Evolutionary conservation across 1,284 basidiomycete genomes (phyloP), one percentile per base, ranked within the genome.

Genomic region (Trichosporon asahii): DNA sequence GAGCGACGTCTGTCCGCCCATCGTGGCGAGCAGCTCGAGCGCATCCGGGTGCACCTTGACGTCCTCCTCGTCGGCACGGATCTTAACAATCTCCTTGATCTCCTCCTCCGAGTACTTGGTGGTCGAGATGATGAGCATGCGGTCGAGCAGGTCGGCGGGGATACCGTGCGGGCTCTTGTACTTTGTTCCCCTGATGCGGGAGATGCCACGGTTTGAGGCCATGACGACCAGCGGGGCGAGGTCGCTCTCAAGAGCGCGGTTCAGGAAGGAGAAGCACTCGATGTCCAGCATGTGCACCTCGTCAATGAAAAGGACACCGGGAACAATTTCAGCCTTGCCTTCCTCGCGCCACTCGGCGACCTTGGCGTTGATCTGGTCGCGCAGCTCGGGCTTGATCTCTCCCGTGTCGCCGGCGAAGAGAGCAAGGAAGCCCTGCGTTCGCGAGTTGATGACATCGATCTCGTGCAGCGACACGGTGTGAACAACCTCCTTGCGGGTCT

Each of bases 241-340:
- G 75, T 97, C 95, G 73, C 90, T 91, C 82, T 99, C 96, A 64
- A 99, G 87, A 5, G 96, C 96, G 57, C 96, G 89, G 84, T 99
- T 99, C 73, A 99, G 86, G 88, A 96, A 99, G 8, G 95, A 97
- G 87, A 98, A 98, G 82, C 96, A 99, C 84, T 99, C 96, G 74
- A 99, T 97, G 83, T 99, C 96, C 74, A 99, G 90, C 96, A 99
- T 99, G 86, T 99, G 97, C 18, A 98, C 95, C 84, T 98, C 93
- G 81, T 94, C 92, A 75, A 94, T 94, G 85, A 95, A 94, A 18
- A 95, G 85, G 12, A 97, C 95, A 5, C 96, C 96, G 55, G 96
- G 96, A 3, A 98, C 92, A 71, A 99, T 95, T 81, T 96, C 94
- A 3, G 96, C 96, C 83, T 99, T 99, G 72, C 96, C 96, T 85